These are phyloP conservation scores for Penicillium sp. DNA, from an alignment of 2,329 filamentous ascomycete genomes.

Conservation along the genomic window DNA sequence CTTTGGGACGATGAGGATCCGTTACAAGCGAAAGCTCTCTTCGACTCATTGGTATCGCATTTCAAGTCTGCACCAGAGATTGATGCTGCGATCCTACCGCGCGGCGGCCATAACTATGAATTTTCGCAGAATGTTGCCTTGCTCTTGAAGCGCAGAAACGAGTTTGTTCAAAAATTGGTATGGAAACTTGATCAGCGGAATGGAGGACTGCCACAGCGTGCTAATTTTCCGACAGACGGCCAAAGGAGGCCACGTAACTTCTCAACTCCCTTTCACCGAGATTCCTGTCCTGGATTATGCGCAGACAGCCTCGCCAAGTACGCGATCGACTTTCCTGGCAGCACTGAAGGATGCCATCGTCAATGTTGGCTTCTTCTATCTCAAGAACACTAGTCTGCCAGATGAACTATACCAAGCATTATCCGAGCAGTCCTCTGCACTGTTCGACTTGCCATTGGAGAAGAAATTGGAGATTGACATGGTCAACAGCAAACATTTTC, in stretches of 20 bases:
- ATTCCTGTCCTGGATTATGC: background rate
- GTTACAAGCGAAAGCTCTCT: background rate
- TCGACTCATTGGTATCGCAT: slow-evolving; percentile 1
- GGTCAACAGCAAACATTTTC: slow-evolving; percentile 42
- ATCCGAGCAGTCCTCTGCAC: slow-evolving; percentile 14
- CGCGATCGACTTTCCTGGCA: background rate
- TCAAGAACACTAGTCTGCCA: background rate
- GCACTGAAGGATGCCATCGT: background rate
- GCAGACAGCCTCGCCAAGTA: background rate
- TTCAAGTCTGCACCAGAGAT: slow-evolving; percentile 4
- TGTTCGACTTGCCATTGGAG: slow-evolving; percentile 49
- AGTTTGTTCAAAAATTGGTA: slow-evolving; percentile 11
- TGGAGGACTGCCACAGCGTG: background rate
- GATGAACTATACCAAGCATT: background rate
- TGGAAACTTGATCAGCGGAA: background rate
- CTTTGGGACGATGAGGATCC: slow-evolving; percentile 1
- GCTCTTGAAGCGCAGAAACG: slow-evolving; percentile 1
- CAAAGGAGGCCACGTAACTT: background rate
- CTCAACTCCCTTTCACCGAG: background rate
- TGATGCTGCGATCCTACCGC: slow-evolving; percentile 1
- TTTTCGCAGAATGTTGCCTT: slow-evolving; percentile 3
- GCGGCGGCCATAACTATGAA: slow-evolving; percentile 10
- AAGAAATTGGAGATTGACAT: slow-evolving; percentile 54
- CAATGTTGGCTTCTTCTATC: background rate
- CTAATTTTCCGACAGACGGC: background rate